These are phyloP conservation scores for Pulveroboletus sp. DNA, from an alignment of 768 basidiomycete genomes.

Conservation along the genomic window DNA sequence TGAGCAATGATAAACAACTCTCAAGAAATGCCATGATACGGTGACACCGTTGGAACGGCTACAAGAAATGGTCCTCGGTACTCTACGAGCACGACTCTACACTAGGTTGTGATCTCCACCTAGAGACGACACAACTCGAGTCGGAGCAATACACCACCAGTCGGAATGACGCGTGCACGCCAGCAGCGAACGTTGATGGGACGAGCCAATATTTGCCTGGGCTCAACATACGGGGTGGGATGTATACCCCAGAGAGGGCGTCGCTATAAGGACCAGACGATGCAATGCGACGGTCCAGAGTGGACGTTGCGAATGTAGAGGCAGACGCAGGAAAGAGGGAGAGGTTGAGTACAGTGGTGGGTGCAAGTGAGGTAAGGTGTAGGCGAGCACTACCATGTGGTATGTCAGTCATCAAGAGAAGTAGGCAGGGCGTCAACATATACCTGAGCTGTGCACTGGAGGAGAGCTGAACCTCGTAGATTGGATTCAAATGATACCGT, in stretches of 20 bases:
- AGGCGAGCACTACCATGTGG: conserved; percentile 57
- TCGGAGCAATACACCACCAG: conserved; percentile 58
- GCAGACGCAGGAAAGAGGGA: conserved; percentile 47
- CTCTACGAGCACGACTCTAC: neutral
- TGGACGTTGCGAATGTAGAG: conserved; percentile 3
- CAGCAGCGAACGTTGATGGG: conserved; percentile 70
- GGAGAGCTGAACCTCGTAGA: conserved; percentile 58
- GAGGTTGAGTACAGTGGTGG: conserved; percentile 54
- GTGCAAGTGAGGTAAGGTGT: conserved; percentile 48
- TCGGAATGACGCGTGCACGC: conserved; percentile 53
- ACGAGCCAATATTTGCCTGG: conserved; percentile 69
- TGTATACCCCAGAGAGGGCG: conserved; percentile 66
- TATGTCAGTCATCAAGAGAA: neutral
- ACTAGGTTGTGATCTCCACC: neutral
- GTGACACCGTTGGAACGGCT: neutral
- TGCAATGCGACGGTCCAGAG: conserved; percentile 41
- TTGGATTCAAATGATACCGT: conserved; percentile 66
- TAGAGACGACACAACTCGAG: conserved; percentile 24
- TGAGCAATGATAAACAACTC: neutral
- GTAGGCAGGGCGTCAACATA: conserved; percentile 31
- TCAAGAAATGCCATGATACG: neutral
- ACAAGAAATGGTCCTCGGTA: neutral
- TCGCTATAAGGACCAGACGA: conserved; percentile 86
- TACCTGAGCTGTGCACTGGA: conserved; percentile 58
- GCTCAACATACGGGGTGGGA: conserved; percentile 47